A percentile compares a stretch with the other conserved stretches of the same genome.
These are phyloP conservation scores for Incumbomyces delicatus DNA, from an alignment of 2,329 filamentous ascomycete species.

Conservation along the genomic window DNA sequence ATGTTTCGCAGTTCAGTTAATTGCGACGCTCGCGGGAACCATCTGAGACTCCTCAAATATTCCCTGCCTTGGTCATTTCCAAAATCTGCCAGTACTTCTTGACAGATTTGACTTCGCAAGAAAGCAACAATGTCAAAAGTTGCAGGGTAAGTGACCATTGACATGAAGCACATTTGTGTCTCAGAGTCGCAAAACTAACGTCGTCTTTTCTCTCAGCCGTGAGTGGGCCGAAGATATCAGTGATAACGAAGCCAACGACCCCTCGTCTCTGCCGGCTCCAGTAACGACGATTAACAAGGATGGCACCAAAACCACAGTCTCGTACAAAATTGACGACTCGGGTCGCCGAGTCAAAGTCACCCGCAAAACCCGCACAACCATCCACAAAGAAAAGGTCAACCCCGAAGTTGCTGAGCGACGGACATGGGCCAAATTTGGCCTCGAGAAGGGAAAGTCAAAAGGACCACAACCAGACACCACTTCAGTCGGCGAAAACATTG, in stretches of 20 bases:
- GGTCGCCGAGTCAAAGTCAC: slow-evolving; percentile 96
- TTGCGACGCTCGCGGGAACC: too few species aligned
- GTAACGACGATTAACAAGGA: slow-evolving; percentile 96
- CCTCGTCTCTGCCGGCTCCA: slow-evolving; percentile 72
- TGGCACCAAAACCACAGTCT: slow-evolving; percentile 90
- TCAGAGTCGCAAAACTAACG: not conserved
- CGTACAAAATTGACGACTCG: slow-evolving; percentile 81
- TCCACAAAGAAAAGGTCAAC: slow-evolving; percentile 89
- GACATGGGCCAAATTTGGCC: slow-evolving; percentile 85
- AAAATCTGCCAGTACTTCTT: too few species aligned
- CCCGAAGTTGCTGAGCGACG: slow-evolving; percentile 92
- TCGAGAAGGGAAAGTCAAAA: slow-evolving; percentile 70
- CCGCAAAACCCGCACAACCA: slow-evolving; percentile 83
- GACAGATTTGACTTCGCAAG: not conserved
- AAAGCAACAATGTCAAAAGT: slow-evolving; percentile 17
- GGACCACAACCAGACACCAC: slow-evolving; percentile 87
- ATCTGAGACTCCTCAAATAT: too few species aligned
- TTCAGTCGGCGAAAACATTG: slow-evolving; percentile 92
- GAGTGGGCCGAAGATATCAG: slow-evolving; percentile 32
- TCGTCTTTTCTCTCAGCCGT: slow-evolving; percentile 5
- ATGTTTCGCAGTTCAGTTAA: too few species aligned
- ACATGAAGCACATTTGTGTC: not conserved
- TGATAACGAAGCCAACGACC: slow-evolving; percentile 81
- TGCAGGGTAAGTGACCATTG: slow-evolving; percentile 13
- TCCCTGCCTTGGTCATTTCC: too few species aligned